phyloP scores from a whole-genome alignment of 768 basidiomycete species.

The Roridomyces roridus region DNA sequence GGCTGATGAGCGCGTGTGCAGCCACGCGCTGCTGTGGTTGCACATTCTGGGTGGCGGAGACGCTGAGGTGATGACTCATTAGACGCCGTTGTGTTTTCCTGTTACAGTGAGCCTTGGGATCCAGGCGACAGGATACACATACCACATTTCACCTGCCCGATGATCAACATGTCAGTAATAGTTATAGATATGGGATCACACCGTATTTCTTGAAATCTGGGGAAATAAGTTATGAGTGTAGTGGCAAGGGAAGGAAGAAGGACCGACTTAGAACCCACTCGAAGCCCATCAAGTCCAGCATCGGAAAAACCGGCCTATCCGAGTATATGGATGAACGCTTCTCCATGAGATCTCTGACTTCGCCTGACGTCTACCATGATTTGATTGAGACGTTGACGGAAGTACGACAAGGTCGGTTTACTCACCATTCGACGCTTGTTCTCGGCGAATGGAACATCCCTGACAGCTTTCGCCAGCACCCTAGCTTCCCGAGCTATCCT shows the following conservation, averaged over 20 bases:
- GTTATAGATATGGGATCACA: not conserved
- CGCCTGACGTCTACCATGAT: not conserved
- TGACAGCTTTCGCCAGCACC: not conserved
- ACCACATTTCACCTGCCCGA: not conserved
- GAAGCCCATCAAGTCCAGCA: constrained; percentile 1
- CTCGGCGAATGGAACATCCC: not conserved
- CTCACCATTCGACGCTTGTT: not conserved
- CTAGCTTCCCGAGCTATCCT: not conserved
- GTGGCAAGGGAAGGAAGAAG: no score
- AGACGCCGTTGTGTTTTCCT: not conserved
- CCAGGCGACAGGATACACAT: not conserved
- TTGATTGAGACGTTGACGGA: not conserved
- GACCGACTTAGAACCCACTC: no score
- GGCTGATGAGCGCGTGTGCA: no score
- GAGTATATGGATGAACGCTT: constrained; percentile 53
- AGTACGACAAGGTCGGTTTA: not conserved
- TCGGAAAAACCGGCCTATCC: constrained; percentile 38
- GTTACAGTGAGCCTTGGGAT: no score
- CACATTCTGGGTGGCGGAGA: no score
- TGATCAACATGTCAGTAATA: no score
- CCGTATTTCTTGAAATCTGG: not conserved
- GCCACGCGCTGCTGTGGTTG: no score
- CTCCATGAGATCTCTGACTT: constrained; percentile 53
- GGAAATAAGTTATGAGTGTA: not conserved
- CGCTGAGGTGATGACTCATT: constrained; percentile 13